These are phyloP conservation scores for Xylaria sp. DNA, from an alignment of 2,329 filamentous ascomycete genomes.

Conservation along the genomic window DNA sequence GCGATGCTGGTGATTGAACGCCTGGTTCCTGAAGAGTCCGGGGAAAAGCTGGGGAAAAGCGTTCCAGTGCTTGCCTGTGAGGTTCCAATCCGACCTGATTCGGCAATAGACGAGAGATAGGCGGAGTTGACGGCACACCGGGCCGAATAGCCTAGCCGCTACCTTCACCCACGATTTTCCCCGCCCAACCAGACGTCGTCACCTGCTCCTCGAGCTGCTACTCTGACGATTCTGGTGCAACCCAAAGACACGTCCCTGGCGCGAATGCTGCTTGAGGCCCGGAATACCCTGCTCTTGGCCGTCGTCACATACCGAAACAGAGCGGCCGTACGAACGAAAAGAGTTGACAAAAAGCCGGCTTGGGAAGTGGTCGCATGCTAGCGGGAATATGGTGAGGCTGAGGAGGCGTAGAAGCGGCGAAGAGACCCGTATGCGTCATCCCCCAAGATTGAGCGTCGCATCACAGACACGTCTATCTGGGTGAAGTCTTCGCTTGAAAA, in stretches of 20 bases:
- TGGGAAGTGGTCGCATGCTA: conserved; percentile 20
- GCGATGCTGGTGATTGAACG: conserved; percentile 31
- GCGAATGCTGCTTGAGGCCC: conserved; percentile 38
- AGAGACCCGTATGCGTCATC: conserved; percentile 18
- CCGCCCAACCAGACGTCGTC: conserved; percentile 46
- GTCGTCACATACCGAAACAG: conserved; percentile 19
- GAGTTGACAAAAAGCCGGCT: conserved; percentile 15
- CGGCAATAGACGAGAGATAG: conserved; percentile 29
- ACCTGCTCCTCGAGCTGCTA: conserved; percentile 39
- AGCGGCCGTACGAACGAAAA: conserved; percentile 22
- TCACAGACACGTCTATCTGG: conserved; percentile 44
- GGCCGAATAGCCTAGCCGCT: conserved; percentile 43
- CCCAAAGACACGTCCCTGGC: conserved; percentile 33
- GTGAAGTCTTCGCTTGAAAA: conserved; percentile 44
- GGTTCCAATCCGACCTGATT: conserved; percentile 23
- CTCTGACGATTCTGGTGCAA: conserved; percentile 34
- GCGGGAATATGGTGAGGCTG: conserved; percentile 43
- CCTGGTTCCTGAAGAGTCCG: conserved; percentile 35
- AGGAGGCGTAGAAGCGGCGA: conserved; percentile 33
- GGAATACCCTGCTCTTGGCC: conserved; percentile 34
- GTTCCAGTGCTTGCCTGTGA: conserved; percentile 23
- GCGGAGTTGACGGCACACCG: conserved; percentile 39
- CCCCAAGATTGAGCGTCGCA: conserved; percentile 42
- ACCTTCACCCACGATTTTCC: conserved; percentile 45
- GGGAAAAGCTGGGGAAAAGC: conserved; percentile 37